Evolutionary conservation across 768 basidiomycete genomes (phyloP).

Genomic region (Galerina marginata): DNA sequence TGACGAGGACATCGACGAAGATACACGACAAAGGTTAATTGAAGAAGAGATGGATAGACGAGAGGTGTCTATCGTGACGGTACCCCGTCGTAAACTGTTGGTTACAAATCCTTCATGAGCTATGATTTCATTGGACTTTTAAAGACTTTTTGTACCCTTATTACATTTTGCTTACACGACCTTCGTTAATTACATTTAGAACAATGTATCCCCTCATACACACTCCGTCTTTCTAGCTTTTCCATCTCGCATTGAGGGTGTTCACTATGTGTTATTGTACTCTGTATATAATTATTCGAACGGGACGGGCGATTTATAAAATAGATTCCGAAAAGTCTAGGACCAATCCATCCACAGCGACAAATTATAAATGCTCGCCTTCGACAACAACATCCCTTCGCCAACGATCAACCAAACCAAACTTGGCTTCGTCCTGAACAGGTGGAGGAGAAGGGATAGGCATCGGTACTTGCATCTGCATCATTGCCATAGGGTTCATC

Average conservation of each 20-base stretch:
- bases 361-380: slow-evolving; percentile 41
- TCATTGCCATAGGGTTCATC: slow-evolving; percentile 49
- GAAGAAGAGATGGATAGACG: slow-evolving; percentile 84
- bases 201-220: slow-evolving; percentile 4
- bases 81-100: slow-evolving; percentile 76
- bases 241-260: not conserved
- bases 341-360: not conserved
- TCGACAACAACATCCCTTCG: slow-evolving; percentile 79
- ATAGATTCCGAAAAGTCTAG: slow-evolving; percentile 1
- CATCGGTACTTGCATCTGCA: slow-evolving; percentile 50
- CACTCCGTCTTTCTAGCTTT: slow-evolving; percentile 12
- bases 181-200: slow-evolving; percentile 2
- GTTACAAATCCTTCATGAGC: slow-evolving; percentile 69
- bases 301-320: not conserved
- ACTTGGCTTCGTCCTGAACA: slow-evolving; percentile 67
- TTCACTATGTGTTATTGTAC: not conserved
- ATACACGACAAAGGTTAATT: slow-evolving; percentile 72
- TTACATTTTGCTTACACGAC: not conserved
- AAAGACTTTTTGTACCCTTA: slow-evolving; percentile 4
- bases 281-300: slow-evolving; percentile 5
- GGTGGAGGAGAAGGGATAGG: slow-evolving; percentile 67
- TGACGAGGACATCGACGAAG: slow-evolving; percentile 78
- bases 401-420: slow-evolving; percentile 79
- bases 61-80: slow-evolving; percentile 82
- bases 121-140: not conserved